Conservation (phyloP, 495 filamentous ascomycete genomes). For the Penicillium cataractarum region DNA sequence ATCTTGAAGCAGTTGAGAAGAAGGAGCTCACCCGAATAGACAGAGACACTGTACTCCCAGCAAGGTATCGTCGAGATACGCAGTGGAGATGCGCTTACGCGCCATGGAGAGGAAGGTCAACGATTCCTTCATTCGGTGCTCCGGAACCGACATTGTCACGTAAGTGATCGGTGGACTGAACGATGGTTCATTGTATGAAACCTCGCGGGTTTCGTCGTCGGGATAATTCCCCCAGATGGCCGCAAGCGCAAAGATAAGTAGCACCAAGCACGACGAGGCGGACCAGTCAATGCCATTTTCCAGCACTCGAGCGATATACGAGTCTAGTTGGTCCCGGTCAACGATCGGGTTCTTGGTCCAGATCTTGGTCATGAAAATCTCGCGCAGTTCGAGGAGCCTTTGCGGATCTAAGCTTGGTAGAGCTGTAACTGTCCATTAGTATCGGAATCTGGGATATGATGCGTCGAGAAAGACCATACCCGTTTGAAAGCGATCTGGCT, state of each 20-base stretch:
- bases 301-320: slow-evolving; percentile 28
- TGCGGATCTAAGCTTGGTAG: slow-evolving; percentile 27
- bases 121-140: slow-evolving; percentile 32
- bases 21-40: slow-evolving; percentile 37
- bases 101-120: slow-evolving; percentile 39
- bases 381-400: slow-evolving; percentile 31
- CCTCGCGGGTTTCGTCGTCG: slow-evolving; percentile 32
- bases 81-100: slow-evolving; percentile 36
- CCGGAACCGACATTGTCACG: slow-evolving; percentile 26
- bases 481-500: slow-evolving; percentile 29
- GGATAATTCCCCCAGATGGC: slow-evolving; percentile 41
- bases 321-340: slow-evolving; percentile 30
- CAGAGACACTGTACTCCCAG: slow-evolving; percentile 43
- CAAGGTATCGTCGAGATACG: slow-evolving; percentile 37
- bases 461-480: slow-evolving; percentile 16
- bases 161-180: slow-evolving; percentile 25
- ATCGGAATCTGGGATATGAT: slow-evolving; percentile 1
- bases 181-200: slow-evolving; percentile 22
- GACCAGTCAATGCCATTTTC: slow-evolving; percentile 40
- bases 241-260: slow-evolving; percentile 42
- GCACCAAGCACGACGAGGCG: slow-evolving; percentile 36
- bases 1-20: background rate
- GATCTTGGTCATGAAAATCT: slow-evolving; percentile 35
- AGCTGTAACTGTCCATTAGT: slow-evolving; percentile 14
- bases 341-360: slow-evolving; percentile 37